Base-by-base conservation (phyloP, 768 basidiomycete species). In the Trametes sanguinea region DNA sequence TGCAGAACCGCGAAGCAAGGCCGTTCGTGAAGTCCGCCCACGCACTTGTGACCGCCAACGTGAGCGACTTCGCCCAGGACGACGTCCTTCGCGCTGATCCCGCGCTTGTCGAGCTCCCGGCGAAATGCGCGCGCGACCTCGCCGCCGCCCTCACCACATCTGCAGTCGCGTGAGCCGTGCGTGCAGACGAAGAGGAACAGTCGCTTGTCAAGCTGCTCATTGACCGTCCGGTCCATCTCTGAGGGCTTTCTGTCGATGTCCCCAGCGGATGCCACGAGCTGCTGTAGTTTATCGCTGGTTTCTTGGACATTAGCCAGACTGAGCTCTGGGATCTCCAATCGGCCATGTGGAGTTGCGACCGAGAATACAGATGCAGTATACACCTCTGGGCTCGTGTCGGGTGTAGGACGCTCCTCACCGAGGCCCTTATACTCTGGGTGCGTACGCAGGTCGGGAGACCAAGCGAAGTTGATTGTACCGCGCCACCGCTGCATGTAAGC, bases 1-100 rank as follows among this genome's bases (percentile, higher is more conserved):
- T 27, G 2, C 5, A 17, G 50, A 42, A 39, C 57, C n/a, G 33
- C 35, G 16, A 17, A 39, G 17, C 10, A n/a, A n/a, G 32, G 9
- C 29, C 45, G 30, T 29, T 62, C 17, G 51, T 10, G 46, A 27
- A 47, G 29, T 37, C 46, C 29, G 30, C 55, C 22, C 7, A 79
- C 86, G 70, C 69, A 90, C 92, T 90, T 81, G 74, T 95, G 92
- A 29, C 91, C 91, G 1, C 93, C 92, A 53, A 95, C 85, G 72
- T 95, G 92, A 2, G 82, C 88, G 6, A 88, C 82, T 64, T 91
- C 85, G 3, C 84, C 84, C 2, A 93, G 76, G 46, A 71, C 71
- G 27, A 79, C 78, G 66, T 63, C 65, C 37, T 78, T 68, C 9
- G 40, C 50, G 40, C 37, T 62, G 47, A 73, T 62, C 22, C 70